Evolutionary conservation across 495 filamentous ascomycete genomes (phyloP).

Genomic region (Talaromyces borbonicus): DNA sequence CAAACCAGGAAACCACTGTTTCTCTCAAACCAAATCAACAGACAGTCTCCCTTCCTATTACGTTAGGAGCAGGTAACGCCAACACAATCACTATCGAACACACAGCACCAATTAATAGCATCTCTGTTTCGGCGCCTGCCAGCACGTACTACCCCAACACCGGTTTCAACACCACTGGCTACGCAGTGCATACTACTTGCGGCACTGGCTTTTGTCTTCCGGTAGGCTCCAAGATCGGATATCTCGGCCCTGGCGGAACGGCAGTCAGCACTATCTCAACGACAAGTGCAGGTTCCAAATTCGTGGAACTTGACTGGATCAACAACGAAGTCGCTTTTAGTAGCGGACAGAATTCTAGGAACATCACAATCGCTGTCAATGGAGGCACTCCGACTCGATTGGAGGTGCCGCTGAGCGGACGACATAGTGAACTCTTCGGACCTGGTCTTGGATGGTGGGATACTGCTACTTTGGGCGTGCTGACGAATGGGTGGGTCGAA

Average conservation of each 20-base stretch:
- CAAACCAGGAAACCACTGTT: conserved; percentile 6
- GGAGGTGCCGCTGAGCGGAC: conserved; percentile 38
- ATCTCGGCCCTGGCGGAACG: conserved; percentile 16
- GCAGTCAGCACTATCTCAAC: conserved; percentile 19
- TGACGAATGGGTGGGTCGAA: conserved; percentile 32
- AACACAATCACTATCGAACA: conserved; percentile 24
- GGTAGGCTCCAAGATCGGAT: conserved; percentile 32
- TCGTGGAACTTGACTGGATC: conserved; percentile 37
- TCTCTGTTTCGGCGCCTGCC: conserved; percentile 17
- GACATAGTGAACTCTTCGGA: conserved; percentile 35
- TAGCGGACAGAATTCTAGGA: conserved; percentile 26
- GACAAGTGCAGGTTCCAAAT: conserved; percentile 21
- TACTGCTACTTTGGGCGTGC: conserved; percentile 30
- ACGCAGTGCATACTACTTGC: conserved; percentile 21
- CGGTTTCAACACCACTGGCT: conserved; percentile 24
- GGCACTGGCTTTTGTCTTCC: conserved; percentile 24
- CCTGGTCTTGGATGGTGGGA: conserved; percentile 39
- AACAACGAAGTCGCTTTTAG: conserved; percentile 42
- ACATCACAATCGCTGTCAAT: conserved; percentile 38
- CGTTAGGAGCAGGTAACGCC: conserved; percentile 19
- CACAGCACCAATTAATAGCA: conserved; percentile 6
- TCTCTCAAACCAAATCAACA: conserved; percentile 8
- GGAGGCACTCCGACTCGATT: conserved; percentile 27
- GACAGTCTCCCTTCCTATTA: conserved; percentile 11
- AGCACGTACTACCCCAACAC: conserved; percentile 31